Evolutionary conservation across 768 basidiomycete species (phyloP).

Genomic region (Pilatotrama ljubarskyi): DNA sequence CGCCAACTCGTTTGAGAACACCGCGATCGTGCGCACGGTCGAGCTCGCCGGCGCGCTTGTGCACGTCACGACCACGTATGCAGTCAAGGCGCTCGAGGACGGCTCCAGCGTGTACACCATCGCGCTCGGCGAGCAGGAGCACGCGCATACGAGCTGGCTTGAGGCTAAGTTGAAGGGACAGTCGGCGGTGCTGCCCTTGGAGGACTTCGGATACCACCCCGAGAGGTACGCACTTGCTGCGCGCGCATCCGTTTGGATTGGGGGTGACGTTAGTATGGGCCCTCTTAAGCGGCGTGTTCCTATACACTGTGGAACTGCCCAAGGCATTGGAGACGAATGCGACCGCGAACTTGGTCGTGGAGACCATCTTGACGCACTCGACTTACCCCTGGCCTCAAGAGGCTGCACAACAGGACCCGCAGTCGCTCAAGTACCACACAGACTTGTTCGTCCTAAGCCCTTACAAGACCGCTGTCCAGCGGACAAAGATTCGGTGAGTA

Average conservation of each 20-base stretch:
- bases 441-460: conserved; percentile 83
- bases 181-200: conserved; percentile 49
- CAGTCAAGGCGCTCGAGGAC: conserved; percentile 69
- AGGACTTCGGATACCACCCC: conserved; percentile 48
- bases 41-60: conserved; percentile 90
- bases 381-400: conserved; percentile 74
- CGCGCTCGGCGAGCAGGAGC: conserved; percentile 63
- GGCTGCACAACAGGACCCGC: conserved; percentile 74
- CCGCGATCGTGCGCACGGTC: conserved; percentile 82
- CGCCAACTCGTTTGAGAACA: conserved; percentile 75
- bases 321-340: conserved; percentile 56
- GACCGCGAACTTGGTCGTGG: conserved; percentile 74
- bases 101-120: conserved; percentile 65
- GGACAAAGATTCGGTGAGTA: conserved; percentile 83
- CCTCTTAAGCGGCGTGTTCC: conserved; percentile 39
- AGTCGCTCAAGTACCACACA: conserved; percentile 74
- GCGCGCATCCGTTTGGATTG: neutral
- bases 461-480: conserved; percentile 77
- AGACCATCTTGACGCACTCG: conserved; percentile 76
- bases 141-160: conserved; percentile 69
- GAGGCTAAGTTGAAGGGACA: conserved; percentile 82
- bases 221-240: conserved; percentile 47
- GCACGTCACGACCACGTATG: conserved; percentile 87
- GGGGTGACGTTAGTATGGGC: neutral
- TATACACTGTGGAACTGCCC: conserved; percentile 66